Base-by-base conservation (phyloP, 768 basidiomycete genomes). In the Strobilomyces confusus region DNA sequence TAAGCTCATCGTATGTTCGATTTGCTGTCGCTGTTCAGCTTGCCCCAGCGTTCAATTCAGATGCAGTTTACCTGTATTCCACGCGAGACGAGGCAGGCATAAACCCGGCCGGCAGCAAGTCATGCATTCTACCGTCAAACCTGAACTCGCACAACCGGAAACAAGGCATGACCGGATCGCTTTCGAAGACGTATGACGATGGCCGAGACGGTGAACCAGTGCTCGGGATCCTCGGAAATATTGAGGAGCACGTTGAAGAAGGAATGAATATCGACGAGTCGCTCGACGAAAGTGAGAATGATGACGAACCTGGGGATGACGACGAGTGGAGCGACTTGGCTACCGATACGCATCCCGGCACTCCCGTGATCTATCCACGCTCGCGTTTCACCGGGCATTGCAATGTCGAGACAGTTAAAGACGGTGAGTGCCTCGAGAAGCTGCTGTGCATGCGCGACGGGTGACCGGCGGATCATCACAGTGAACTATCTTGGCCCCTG, bases 331-430 rank as follows among this genome's bases (percentile, higher is more conserved):
- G 23, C 17, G 34, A 17, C 34, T 52, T 36, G 34, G 60, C 59
- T 23, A 42, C 62, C 5, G 69, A 70, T 19, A 57, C 57, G 29
- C 38, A 71, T 20, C 50, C 59, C 19, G 66, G 69, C 46, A 77
- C 80, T 4, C 78, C 85, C 13, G 68, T 83, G 36, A 70, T 93
- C 44, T 69, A 79, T 56, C 91, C 92, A 25, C 80, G 84, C 37
- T 69, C 67, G 55, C 77, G 79, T 15, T 95, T 78, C 68, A 64
- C 68, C 36, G 92, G 92, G 14, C 81, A 84, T 30, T 81, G 85
- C 51, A 95, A 94, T 63, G 74, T 89, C 1, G 83, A 83, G 56
- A 95, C 93, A 0, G 79, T 92, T 38, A 95, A 95, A 69, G 92
- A 94, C 66, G 90, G 92, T 86, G 58, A 62, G 84, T 64, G 19